Evolutionary conservation across 352 stramenopile species (phyloP).

Genomic region (Pythium rhizo-oryzae): DNA sequence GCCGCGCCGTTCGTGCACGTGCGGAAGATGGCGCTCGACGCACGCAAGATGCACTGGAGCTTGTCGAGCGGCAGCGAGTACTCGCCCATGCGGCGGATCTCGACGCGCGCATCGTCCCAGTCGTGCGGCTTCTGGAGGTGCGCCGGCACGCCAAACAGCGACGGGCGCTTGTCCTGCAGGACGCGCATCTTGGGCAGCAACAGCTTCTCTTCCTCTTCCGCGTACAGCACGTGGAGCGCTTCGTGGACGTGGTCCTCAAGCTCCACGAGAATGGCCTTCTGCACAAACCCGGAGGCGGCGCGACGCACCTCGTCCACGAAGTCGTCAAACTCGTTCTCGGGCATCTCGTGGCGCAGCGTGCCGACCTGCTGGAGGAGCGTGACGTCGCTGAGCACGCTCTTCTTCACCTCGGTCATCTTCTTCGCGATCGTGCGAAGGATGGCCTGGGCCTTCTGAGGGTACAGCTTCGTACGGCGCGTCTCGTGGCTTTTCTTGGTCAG

Average conservation of each 20-base stretch:
- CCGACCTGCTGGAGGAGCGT: constrained; percentile 42
- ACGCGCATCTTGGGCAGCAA: constrained; percentile 59
- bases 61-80: constrained; percentile 71
- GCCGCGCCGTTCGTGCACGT: constrained; percentile 36
- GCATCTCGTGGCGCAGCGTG: constrained; percentile 34
- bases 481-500: constrained; percentile 46
- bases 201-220: constrained; percentile 48
- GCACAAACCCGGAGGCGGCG: constrained; percentile 50
- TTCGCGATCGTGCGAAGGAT: constrained; percentile 50
- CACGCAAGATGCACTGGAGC: constrained; percentile 68
- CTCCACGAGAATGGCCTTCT: constrained; percentile 52
- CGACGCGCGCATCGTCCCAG: constrained; percentile 58
- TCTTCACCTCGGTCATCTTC: constrained; percentile 60
- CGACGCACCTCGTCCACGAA: constrained; percentile 65
- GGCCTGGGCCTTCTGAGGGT: constrained; percentile 44
- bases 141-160: constrained; percentile 55
- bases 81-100: constrained; percentile 56
- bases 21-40: constrained; percentile 57
- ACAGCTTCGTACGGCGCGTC: constrained; percentile 42
- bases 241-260: constrained; percentile 71
- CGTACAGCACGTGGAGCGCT: constrained; percentile 47
- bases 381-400: constrained; percentile 48
- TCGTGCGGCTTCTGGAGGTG: constrained; percentile 50
- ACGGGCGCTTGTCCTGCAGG: constrained; percentile 53
- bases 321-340: constrained; percentile 55